phyloP scores from a whole-genome alignment of 2,329 filamentous ascomycete genomes.

The Dactylonectria macrodidyma region DNA sequence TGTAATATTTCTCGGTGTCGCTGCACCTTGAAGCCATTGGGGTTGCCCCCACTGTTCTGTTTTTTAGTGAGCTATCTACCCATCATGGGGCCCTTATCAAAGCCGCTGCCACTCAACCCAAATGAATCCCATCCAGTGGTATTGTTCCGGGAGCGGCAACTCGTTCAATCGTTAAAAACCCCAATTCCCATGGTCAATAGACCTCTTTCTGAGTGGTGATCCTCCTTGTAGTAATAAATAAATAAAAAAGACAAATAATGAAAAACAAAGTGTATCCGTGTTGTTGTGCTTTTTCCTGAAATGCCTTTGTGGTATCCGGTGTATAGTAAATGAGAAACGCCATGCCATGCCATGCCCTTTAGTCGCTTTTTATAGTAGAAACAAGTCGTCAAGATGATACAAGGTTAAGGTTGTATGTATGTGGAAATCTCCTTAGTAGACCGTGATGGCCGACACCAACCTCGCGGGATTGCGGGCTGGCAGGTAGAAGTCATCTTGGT shows the following conservation, averaged over 20 bases:
- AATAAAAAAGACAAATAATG: slow-evolving; percentile 40
- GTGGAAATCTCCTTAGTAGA: slow-evolving; percentile 61
- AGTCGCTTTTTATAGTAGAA: slow-evolving; percentile 46
- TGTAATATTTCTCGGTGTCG: slow-evolving; percentile 18
- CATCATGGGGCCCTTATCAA: slow-evolving; percentile 23
- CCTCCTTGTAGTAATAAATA: slow-evolving; percentile 24
- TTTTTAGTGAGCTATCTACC: slow-evolving; percentile 45
- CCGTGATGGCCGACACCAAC: slow-evolving; percentile 69
- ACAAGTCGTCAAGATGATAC: slow-evolving; percentile 43
- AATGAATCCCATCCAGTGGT: slow-evolving; percentile 27
- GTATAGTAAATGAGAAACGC: slow-evolving; percentile 39
- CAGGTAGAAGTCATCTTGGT: slow-evolving; percentile 69
- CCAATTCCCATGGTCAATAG: slow-evolving; percentile 35
- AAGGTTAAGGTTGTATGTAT: slow-evolving; percentile 30
- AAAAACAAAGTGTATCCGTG: slow-evolving; percentile 38
- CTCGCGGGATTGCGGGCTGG: slow-evolving; percentile 65
- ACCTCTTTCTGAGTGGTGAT: slow-evolving; percentile 42
- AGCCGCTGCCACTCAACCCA: slow-evolving; percentile 45
- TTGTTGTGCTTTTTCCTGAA: slow-evolving; percentile 36
- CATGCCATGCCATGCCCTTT: slow-evolving; percentile 48
- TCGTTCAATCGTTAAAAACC: slow-evolving; percentile 31
- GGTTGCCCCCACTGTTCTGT: slow-evolving; percentile 31
- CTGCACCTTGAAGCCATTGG: slow-evolving; percentile 15
- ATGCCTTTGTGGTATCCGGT: slow-evolving; percentile 49
- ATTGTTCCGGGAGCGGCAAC: slow-evolving; percentile 40